Percentiles rank a stretch among this genome's conserved stretches.
Conservation (phyloP, 2,329 filamentous ascomycete species). For the Colletotrichum chrysophilum region DNA sequence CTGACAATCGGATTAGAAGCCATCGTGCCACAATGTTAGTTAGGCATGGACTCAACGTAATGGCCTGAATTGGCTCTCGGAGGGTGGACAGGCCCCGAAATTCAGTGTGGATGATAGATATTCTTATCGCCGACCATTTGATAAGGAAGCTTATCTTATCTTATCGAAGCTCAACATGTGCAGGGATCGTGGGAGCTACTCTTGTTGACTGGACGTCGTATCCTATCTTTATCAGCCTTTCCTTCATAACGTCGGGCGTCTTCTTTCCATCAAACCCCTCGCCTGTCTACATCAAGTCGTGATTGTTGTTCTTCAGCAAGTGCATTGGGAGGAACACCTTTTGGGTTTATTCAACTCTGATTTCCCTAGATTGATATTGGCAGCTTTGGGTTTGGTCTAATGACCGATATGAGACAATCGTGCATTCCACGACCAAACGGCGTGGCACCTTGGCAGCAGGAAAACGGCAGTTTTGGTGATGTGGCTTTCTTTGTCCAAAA, state of each 20-base stretch:
- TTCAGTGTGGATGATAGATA: constrained; percentile 8
- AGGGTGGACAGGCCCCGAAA: background rate
- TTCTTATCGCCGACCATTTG: constrained; percentile 3
- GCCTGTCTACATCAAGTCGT: background rate
- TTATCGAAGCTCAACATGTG: background rate
- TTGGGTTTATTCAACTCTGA: background rate
- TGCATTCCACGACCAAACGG: background rate
- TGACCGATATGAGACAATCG: background rate
- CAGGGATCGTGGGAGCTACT: background rate
- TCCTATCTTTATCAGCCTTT: background rate
- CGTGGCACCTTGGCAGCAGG: background rate
- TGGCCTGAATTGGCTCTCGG: background rate
- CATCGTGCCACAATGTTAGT: background rate
- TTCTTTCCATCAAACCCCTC: background rate
- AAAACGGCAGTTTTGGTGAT: background rate
- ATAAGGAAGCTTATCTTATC: constrained; percentile 17
- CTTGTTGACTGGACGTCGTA: background rate
- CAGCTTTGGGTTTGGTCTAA: background rate
- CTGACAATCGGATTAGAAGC: constrained; percentile 2
- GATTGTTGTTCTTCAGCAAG: background rate
- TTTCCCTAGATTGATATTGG: background rate
- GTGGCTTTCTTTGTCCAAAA: background rate
- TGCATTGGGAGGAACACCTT: background rate
- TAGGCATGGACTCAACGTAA: background rate
- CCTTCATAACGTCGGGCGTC: background rate